Evolutionary conservation across 139 green algal genomes (phyloP).

Genomic region (Deuterostichococcus epilithicus): DNA sequence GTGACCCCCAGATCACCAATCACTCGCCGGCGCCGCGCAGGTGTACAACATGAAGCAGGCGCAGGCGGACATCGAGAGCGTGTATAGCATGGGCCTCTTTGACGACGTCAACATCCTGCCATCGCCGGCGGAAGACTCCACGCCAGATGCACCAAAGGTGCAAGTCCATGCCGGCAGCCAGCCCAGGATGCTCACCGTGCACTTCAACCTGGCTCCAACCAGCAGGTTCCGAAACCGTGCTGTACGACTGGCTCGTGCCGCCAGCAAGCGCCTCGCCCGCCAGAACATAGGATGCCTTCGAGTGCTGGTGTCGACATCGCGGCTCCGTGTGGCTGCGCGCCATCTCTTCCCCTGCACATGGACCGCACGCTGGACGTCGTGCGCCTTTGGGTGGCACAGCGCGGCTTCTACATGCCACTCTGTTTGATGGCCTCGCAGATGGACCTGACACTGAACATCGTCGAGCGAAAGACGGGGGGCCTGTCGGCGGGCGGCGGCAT

Average conservation of each 20-base stretch:
- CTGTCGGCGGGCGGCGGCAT: conserved; percentile 83
- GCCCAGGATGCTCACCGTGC: background rate
- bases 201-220: background rate
- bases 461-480: conserved; percentile 85
- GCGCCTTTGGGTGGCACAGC: too few species aligned
- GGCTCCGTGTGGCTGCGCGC: conserved; percentile 7
- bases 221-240: too few species aligned
- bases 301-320: too few species aligned
- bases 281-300: too few species aligned
- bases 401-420: too few species aligned
- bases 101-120: conserved; percentile 91
- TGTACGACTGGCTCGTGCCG: too few species aligned
- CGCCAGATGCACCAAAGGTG: conserved; percentile 50
- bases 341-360: too few species aligned
- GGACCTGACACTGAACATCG: conserved; percentile 80
- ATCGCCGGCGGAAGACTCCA: conserved; percentile 69
- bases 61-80: conserved; percentile 79
- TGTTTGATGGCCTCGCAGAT: too few species aligned
- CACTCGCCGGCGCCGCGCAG: conserved; percentile 12
- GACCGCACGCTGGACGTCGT: too few species aligned
- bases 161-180: too few species aligned
- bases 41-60: conserved; percentile 78
- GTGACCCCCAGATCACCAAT: background rate
- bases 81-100: conserved; percentile 91
- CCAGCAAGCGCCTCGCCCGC: too few species aligned